Evolutionary conservation across 2,329 filamentous ascomycete genomes (phyloP).

Genomic region (Zopfia rhizophila): DNA sequence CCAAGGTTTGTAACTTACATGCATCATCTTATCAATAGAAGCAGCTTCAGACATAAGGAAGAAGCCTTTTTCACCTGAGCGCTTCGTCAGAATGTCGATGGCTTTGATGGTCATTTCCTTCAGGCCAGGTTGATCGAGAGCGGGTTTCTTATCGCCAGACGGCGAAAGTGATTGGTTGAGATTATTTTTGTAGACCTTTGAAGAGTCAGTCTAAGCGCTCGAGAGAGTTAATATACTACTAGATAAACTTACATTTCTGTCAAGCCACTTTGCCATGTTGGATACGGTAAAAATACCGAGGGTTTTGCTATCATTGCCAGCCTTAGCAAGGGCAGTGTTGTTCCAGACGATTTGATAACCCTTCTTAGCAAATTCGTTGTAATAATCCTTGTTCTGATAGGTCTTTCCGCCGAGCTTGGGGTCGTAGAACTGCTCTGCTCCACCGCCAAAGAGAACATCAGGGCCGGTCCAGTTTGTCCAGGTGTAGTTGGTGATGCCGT

Average conservation of each 20-base stretch:
- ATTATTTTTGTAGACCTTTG: constrained; percentile 74
- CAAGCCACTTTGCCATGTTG: constrained; percentile 85
- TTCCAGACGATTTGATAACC: constrained; percentile 79
- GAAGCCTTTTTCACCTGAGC: constrained; percentile 76
- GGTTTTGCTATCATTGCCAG: constrained; percentile 69
- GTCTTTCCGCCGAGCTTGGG: constrained; percentile 66
- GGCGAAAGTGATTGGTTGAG: constrained; percentile 76
- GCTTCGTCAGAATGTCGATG: constrained; percentile 77
- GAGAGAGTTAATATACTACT: neutral
- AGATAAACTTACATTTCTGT: constrained; percentile 69
- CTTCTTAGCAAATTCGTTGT: constrained; percentile 73
- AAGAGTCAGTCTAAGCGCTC: neutral
- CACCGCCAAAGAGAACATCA: constrained; percentile 84
- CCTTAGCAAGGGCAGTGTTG: constrained; percentile 73
- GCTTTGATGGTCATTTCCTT: constrained; percentile 93
- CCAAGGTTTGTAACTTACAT: no score
- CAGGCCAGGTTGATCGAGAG: constrained; percentile 80
- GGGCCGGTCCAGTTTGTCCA: constrained; percentile 80
- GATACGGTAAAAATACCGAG: constrained; percentile 81
- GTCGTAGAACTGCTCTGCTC: constrained; percentile 80
- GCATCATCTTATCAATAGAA: constrained; percentile 91
- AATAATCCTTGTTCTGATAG: constrained; percentile 78
- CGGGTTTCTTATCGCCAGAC: constrained; percentile 70
- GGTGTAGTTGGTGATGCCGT: constrained; percentile 81
- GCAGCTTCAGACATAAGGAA: constrained; percentile 90